Percentiles rank a stretch among this genome's conserved stretches.
These are phyloP conservation scores for Coprinopsis cinerea DNA, from an alignment of 768 basidiomycete genomes.

Conservation along the genomic window DNA sequence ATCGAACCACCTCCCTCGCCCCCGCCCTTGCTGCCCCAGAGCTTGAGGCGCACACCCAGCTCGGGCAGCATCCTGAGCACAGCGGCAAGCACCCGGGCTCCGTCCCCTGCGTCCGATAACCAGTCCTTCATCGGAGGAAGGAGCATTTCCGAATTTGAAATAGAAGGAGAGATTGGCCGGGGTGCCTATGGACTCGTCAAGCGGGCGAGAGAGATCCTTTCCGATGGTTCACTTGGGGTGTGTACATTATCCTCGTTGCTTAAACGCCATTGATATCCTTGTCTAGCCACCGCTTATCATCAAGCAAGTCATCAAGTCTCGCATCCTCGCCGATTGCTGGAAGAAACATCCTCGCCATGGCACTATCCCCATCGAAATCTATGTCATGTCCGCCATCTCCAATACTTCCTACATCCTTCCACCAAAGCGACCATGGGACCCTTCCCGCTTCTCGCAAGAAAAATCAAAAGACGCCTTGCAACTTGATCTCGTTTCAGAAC, in stretches of 20 bases:
- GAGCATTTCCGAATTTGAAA: constrained; percentile 80
- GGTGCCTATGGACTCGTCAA: constrained; percentile 97
- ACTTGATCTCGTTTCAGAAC: constrained; percentile 6
- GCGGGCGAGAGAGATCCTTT: constrained; percentile 70
- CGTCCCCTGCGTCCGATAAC: constrained; percentile 46
- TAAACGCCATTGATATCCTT: constrained; percentile 14
- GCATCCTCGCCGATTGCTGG: constrained; percentile 99
- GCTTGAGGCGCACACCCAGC: constrained; percentile 59
- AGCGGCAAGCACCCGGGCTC: constrained; percentile 54
- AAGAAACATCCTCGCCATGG: constrained; percentile 93
- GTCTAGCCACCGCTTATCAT: constrained; percentile 83
- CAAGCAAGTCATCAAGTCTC: constrained; percentile 97
- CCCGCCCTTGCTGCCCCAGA: constrained; percentile 52
- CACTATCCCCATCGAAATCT: constrained; percentile 97
- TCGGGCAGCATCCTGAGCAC: constrained; percentile 57
- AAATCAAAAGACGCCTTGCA: constrained; percentile 15
- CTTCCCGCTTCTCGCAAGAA: constrained; percentile 39
- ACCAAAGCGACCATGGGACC: constrained; percentile 78
- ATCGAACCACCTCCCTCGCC: constrained; percentile 71
- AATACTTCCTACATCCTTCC: constrained; percentile 77
- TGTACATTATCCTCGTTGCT: constrained; percentile 27
- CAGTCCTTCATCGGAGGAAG: constrained; percentile 53
- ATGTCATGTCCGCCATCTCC: constrained; percentile 88
- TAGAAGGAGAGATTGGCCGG: constrained; percentile 84
- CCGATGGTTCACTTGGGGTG: constrained; percentile 80